Conservation (phyloP, 208 protist genomes). For the Acanthamoeba divionensis region DNA sequence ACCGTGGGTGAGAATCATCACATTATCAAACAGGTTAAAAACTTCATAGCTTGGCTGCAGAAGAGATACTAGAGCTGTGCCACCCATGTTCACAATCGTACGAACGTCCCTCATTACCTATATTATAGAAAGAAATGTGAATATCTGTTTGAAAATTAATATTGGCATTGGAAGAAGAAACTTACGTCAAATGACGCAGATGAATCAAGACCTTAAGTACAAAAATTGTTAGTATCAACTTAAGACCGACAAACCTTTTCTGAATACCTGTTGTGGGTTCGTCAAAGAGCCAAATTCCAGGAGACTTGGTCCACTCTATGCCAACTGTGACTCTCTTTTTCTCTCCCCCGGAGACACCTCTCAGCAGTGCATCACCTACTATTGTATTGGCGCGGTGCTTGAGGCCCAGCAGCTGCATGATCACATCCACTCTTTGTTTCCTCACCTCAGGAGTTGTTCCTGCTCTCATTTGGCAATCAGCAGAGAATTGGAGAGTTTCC, state of each 20-base stretch:
- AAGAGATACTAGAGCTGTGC: background rate
- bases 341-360: constrained; percentile 52
- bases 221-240: no score
- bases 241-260: no score
- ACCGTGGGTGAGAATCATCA: constrained; percentile 57
- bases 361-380: constrained; percentile 6
- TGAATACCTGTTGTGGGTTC: constrained; percentile 23
- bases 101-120: constrained; percentile 12
- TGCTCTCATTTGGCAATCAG: constrained; percentile 55
- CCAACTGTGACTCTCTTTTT: constrained; percentile 52
- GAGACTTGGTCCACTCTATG: constrained; percentile 32
- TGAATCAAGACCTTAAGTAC: background rate
- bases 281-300: constrained; percentile 32
- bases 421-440: background rate
- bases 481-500: constrained; percentile 67
- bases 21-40: constrained; percentile 51
- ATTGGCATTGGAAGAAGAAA: background rate
- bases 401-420: constrained; percentile 2
- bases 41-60: constrained; percentile 44
- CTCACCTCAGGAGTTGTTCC: background rate
- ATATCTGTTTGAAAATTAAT: background rate
- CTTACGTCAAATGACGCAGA: constrained; percentile 23
- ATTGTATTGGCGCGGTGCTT: constrained; percentile 46
- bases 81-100: background rate
- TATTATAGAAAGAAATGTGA: background rate